Base-by-base conservation (phyloP, 1,284 basidiomycete genomes). In the Boletus sp. region DNA sequence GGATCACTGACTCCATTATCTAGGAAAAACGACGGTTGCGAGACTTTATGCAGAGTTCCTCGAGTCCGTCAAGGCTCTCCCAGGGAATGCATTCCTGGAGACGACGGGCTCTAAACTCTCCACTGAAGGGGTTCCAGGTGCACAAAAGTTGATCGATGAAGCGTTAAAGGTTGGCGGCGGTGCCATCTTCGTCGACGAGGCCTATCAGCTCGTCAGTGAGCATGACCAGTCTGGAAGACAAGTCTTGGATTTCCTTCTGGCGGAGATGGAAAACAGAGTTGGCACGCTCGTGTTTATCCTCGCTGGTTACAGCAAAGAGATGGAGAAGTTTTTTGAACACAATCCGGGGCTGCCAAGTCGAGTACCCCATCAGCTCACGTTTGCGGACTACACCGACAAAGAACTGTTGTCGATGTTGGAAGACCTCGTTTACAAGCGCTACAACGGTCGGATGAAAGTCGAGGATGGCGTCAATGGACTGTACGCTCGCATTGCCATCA, bases 281-380 rank as follows among this genome's bases (percentile, higher is more conserved):
- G 84, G 81, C 8, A 77, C 69, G 13, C 55, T 83, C n/a, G 78
- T 83, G 4, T 86, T 86, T 64, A 80, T 86, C 53, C 67, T 86
- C 7, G 82, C 83, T 0, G 82, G 82, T 1, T 85, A 85, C 59
- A 75, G 69, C 62, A 80, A 76, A 48, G 69, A 86, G 62, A 85
- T 86, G 84, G 82, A 86, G 54, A 78, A 72, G 48, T 86, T 86
- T 65, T 85, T 86, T 52, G 80, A 84, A 49, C 82, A 84, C 56
- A 86, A 86, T 51, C 82, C 84, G 5, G 82, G 82, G 4, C 51
- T 86, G 6, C 61, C 65, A 1, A 85, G 82, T 61, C 79, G 83
- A 5, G 79, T 86, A 3, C 82, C 82, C 0, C 72, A 80, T 53
- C 66, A 65, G 16, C 67, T 86, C 38, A 68, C 75, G n/a, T 86